Conservation (phyloP, 1,139 yeast species). For the Ashbya aceris region DNA sequence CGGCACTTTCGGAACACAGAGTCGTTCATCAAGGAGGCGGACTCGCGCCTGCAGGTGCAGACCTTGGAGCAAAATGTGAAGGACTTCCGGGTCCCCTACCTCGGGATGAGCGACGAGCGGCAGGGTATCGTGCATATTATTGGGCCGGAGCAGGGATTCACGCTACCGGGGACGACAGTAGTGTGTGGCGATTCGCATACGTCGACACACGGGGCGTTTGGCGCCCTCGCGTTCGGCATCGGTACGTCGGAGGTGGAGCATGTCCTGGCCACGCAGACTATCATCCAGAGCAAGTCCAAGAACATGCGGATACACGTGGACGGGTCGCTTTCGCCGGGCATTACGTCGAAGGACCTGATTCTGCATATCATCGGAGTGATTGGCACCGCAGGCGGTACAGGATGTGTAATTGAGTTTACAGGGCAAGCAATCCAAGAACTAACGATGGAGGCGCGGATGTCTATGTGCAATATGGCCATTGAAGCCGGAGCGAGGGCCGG, state of each 20-base stretch:
- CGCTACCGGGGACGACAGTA: constrained; percentile 95
- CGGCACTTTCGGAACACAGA: constrained; percentile 61
- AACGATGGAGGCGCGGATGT: constrained; percentile 99
- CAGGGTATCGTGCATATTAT: constrained; percentile 98
- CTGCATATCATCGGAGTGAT: constrained; percentile 91
- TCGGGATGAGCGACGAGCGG: constrained; percentile 88
- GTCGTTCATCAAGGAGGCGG: constrained; percentile 82
- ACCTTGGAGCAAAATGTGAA: constrained; percentile 89
- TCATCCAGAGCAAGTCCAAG: constrained; percentile 88
- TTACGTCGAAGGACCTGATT: constrained; percentile 90
- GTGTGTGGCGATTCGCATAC: constrained; percentile 99
- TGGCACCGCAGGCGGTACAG: constrained; percentile 99
- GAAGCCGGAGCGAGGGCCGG: constrained; percentile 99
- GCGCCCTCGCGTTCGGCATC: constrained; percentile 95
- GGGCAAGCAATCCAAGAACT: constrained; percentile 86
- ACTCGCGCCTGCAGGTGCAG: constrained; percentile 83
- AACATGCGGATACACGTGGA: constrained; percentile 84
- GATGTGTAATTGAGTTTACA: constrained; percentile 91
- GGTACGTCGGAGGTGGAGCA: constrained; percentile 99
- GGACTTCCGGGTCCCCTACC: constrained; percentile 79
- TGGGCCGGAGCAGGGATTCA: constrained; percentile 98
- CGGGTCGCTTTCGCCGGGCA: constrained; percentile 77
- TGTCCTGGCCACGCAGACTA: constrained; percentile 93
- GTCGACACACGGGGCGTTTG: constrained; percentile 97
- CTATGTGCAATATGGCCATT: constrained; percentile 97